These are phyloP conservation scores for Kalmusia sp. DNA, from an alignment of 2,329 filamentous ascomycete species.

Conservation along the genomic window DNA sequence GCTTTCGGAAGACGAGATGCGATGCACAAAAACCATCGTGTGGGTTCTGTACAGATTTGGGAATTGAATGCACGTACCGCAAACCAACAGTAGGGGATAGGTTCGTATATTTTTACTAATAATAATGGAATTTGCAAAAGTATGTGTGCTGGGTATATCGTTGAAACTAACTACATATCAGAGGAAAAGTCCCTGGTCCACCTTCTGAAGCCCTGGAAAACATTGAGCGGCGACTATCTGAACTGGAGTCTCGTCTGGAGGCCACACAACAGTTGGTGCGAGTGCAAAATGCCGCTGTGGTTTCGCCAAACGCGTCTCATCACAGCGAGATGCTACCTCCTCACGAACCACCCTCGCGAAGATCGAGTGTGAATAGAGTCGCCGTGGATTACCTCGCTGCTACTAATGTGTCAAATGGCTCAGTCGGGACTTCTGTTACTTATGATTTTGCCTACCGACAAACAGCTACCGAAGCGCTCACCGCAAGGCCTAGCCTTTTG, in stretches of 20 bases:
- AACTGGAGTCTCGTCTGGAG: constrained; percentile 31
- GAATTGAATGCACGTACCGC: constrained; percentile 37
- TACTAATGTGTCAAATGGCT: constrained; percentile 18
- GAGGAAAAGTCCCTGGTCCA: constrained; percentile 17
- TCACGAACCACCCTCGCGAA: constrained; percentile 16
- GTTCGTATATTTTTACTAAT: constrained; percentile 9
- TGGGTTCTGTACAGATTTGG: constrained; percentile 35
- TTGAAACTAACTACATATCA: neutral
- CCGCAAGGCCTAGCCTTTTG: constrained; percentile 30
- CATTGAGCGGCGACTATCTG: constrained; percentile 31
- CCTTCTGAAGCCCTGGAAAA: constrained; percentile 27
- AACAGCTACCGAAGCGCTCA: constrained; percentile 31
- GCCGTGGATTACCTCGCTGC: constrained; percentile 13
- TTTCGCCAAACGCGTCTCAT: constrained; percentile 24
- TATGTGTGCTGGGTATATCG: neutral
- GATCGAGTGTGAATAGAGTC: constrained; percentile 25
- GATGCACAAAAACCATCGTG: constrained; percentile 35
- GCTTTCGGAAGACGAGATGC: constrained; percentile 35
- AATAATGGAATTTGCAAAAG: neutral
- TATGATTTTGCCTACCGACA: constrained; percentile 37
- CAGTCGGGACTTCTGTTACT: constrained; percentile 19
- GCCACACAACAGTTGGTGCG: constrained; percentile 20
- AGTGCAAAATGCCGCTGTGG: constrained; percentile 20
- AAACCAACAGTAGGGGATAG: constrained; percentile 31
- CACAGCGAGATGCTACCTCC: constrained; percentile 18